phyloP scores from a whole-genome alignment of 257 asterid genomes.

The Voacanga thouarsii region DNA sequence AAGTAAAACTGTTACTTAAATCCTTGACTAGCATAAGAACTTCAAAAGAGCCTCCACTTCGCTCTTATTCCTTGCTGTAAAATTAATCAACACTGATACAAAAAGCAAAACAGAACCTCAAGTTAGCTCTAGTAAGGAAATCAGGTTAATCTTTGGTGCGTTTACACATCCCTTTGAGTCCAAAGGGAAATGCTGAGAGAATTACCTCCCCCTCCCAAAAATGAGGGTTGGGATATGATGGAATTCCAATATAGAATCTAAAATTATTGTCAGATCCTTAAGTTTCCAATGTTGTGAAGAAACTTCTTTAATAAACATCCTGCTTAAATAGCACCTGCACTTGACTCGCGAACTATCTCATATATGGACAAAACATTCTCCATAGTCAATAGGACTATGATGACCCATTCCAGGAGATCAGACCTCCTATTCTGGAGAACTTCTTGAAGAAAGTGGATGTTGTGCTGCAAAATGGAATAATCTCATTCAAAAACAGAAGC shows the following conservation, averaged over 20 bases:
- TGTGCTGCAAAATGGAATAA: conserved; percentile 64
- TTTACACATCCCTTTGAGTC: background rate
- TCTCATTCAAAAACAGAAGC: conserved; percentile 7
- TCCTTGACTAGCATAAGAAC: too few relatives aligned
- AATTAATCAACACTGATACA: background rate
- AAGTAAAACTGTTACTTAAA: background rate
- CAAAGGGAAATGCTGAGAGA: background rate
- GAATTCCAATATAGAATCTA: background rate
- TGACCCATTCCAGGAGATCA: conserved; percentile 92
- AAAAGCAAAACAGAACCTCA: background rate
- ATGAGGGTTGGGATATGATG: too few relatives aligned
- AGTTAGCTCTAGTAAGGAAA: background rate
- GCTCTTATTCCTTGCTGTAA: background rate
- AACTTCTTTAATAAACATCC: conserved; percentile 6
- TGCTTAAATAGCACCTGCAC: conserved; percentile 30
- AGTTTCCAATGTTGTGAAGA: background rate
- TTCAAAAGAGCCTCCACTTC: background rate
- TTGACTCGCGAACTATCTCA: conserved; percentile 63
- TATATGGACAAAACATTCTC: conserved; percentile 61
- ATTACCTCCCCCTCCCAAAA: background rate
- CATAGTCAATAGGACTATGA: conserved; percentile 67
- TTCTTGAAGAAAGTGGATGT: conserved; percentile 97
- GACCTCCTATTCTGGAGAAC: conserved; percentile 90
- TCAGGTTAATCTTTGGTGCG: too few relatives aligned
- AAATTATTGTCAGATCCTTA: background rate